phyloP scores from a whole-genome alignment of 192 early-diverging fungal genomes.

The Helicostylum pulchrum region DNA sequence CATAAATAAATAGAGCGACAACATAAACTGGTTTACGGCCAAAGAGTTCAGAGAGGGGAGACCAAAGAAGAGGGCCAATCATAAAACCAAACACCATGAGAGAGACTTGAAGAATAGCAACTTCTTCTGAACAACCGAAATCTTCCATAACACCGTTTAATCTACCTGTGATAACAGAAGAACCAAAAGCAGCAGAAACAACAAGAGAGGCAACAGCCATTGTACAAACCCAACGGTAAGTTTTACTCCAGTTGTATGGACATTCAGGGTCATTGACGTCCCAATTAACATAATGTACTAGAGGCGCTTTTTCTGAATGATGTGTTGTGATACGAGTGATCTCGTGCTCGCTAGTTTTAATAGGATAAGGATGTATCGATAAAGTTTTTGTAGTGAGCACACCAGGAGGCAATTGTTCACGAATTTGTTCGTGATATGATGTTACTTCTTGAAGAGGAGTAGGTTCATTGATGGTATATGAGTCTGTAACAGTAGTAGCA shows the following conservation, averaged over 20 bases:
- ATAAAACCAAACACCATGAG: conserved; percentile 32
- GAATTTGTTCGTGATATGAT: conserved; percentile 9
- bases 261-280: conserved; percentile 29
- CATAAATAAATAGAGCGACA: conserved; percentile 23
- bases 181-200: conserved; percentile 29
- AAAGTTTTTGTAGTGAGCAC: conserved; percentile 3
- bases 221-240: conserved; percentile 24
- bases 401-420: conserved; percentile 6
- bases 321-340: not conserved
- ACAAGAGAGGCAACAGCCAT: conserved; percentile 21
- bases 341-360: conserved; percentile 5
- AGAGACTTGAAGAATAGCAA: conserved; percentile 29
- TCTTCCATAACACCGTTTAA: conserved; percentile 9
- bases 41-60: conserved; percentile 29
- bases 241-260: conserved; percentile 24
- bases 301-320: not conserved
- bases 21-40: conserved; percentile 29
- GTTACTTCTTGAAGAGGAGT: conserved; percentile 4
- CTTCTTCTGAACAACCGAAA: conserved; percentile 20
- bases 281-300: conserved; percentile 26
- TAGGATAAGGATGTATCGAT: not conserved
- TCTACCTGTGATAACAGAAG: conserved; percentile 25
- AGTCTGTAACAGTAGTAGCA: conserved; percentile 6
- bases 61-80: conserved; percentile 29
- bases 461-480: conserved; percentile 4